Conservation (phyloP, 805 yeast species). For the Hyphopichia homilentoma region DNA sequence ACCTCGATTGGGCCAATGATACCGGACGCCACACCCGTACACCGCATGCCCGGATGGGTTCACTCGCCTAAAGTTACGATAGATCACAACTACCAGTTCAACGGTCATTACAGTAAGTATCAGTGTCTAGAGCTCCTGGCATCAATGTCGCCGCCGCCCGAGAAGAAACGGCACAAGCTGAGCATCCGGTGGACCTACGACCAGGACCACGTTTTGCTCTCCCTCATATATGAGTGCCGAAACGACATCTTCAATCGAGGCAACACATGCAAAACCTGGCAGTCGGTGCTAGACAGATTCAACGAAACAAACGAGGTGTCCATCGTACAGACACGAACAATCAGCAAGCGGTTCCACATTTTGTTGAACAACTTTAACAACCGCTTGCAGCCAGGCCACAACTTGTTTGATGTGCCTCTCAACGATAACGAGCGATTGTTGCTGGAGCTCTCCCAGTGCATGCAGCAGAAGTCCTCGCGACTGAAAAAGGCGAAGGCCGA, state of each 20-base stretch:
- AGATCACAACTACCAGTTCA: too few relatives aligned
- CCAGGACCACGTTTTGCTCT: constrained; percentile 17
- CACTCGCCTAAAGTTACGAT: too few relatives aligned
- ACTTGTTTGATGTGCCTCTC: constrained; percentile 6
- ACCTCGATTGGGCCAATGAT: too few relatives aligned
- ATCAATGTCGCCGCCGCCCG: too few relatives aligned
- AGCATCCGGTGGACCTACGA: constrained; percentile 24
- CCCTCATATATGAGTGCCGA: constrained; percentile 14
- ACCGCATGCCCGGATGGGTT: too few relatives aligned
- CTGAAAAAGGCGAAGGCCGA: too few relatives aligned
- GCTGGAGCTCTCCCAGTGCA: too few relatives aligned
- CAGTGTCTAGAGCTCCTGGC: too few relatives aligned
- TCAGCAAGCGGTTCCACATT: constrained; percentile 20
- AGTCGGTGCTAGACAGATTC: constrained; percentile 16
- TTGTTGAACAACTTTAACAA: constrained; percentile 17
- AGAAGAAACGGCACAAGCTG: too few relatives aligned
- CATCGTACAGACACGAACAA: constrained; percentile 21
- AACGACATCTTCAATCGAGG: constrained; percentile 24
- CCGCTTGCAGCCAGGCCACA: constrained; percentile 8
- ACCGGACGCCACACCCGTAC: too few relatives aligned
- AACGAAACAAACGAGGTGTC: constrained; percentile 13
- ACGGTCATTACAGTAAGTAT: too few relatives aligned
- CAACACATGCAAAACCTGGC: constrained; percentile 23
- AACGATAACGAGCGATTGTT: constrained; percentile 20
- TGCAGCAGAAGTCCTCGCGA: too few relatives aligned